phyloP scores from a whole-genome alignment of 176 grass and related monocot genomes.

The Oryza australiensis region DNA sequence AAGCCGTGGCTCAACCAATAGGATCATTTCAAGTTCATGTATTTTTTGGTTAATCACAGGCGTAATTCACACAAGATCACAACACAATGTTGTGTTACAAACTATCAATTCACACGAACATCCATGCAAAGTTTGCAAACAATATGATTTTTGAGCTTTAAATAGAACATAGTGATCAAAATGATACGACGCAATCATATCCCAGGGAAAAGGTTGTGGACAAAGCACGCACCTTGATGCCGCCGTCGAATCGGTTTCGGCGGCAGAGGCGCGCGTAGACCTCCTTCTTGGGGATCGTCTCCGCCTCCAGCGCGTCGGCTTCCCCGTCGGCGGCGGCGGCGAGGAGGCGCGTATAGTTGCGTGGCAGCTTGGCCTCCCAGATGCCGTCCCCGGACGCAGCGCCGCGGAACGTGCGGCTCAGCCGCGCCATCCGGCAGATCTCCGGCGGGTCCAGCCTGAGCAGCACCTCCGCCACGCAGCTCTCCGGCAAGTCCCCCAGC shows the following conservation, averaged over 20 bases:
- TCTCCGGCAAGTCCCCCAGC: constrained; percentile 79
- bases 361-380: constrained; percentile 89
- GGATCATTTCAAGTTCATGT: neutral
- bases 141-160: neutral
- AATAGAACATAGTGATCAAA: neutral
- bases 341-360: constrained; percentile 72
- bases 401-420: constrained; percentile 71
- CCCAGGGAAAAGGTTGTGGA: too few relatives aligned
- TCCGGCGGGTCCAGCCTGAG: constrained; percentile 75
- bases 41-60: neutral
- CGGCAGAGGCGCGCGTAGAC: constrained; percentile 72
- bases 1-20: too few relatives aligned
- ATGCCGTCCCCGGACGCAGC: constrained; percentile 74
- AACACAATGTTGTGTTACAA: neutral
- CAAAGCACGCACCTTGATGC: constrained; percentile 55
- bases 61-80: neutral
- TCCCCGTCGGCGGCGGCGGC: constrained; percentile 35
- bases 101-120: neutral
- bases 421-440: constrained; percentile 72
- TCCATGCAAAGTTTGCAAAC: neutral
- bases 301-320: constrained; percentile 17
- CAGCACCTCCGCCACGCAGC: constrained; percentile 89
- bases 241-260: constrained; percentile 62
- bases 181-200: neutral
- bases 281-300: constrained; percentile 70